These are phyloP conservation scores for Neofusicoccum laricinum DNA, from an alignment of 2,329 filamentous ascomycete species.

Conservation along the genomic window DNA sequence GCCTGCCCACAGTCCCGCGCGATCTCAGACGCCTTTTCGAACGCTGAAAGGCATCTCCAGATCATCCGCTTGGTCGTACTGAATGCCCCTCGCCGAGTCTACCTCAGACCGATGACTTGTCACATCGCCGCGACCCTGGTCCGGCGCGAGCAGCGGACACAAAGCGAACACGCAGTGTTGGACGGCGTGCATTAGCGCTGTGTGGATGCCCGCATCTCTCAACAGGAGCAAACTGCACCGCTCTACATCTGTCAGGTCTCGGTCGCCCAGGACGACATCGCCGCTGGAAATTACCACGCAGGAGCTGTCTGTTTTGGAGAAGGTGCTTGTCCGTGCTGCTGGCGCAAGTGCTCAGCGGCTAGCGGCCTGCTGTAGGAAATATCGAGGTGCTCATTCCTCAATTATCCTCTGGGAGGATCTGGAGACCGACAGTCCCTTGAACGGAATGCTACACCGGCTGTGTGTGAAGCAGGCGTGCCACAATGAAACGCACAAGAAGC, in stretches of 20 bases:
- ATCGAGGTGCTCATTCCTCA: too few relatives aligned
- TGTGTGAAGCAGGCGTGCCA: too few relatives aligned
- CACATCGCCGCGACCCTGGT: background rate
- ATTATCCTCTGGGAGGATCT: too few relatives aligned
- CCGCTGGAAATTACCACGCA: background rate
- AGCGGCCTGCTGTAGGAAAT: too few relatives aligned
- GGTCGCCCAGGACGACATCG: background rate
- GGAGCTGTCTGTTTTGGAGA: background rate
- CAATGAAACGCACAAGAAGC: too few relatives aligned
- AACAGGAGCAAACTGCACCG: background rate
- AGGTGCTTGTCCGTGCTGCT: background rate
- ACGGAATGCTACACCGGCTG: too few relatives aligned
- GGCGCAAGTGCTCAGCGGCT: too few relatives aligned
- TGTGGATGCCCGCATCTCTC: background rate
- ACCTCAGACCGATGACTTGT: background rate
- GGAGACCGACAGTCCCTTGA: too few relatives aligned
- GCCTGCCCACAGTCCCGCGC: background rate
- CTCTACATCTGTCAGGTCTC: background rate
- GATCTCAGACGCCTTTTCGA: background rate
- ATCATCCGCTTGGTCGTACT: background rate
- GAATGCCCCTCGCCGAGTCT: background rate
- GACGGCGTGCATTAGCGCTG: background rate
- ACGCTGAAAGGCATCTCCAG: background rate
- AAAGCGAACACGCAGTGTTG: slow-evolving; percentile 3
- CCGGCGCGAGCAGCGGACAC: background rate